Evolutionary conservation across 1,139 yeast genomes (phyloP), one percentile per base, ranked within the genome.

Genomic region (Magnusiomyces ingens): DNA sequence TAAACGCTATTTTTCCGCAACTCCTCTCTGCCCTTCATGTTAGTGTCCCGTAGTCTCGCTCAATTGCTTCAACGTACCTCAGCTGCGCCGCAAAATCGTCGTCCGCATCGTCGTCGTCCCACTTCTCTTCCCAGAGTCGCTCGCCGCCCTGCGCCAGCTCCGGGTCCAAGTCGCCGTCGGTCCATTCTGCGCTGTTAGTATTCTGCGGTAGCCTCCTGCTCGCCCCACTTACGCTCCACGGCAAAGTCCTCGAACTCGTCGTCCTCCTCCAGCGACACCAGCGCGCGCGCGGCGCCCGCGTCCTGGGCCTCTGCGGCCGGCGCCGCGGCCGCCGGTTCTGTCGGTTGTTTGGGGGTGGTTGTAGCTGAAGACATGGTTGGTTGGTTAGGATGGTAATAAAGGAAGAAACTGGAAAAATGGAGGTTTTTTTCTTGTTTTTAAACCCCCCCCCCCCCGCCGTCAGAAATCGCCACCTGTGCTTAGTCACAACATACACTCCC

Each of bases 161-260:
- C 18, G 67, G 75, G n/a, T 78, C 65, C 11, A 79, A 67, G 45
- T 78, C 77, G 43, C 72, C 71, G 42, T 73, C 76, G 32, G 75
- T 71, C 85, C 85, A 81, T 57, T 78, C 79, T 71, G 56, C 13
- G 10, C 13, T 35, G 26, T 47, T 22, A 48, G 19, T n/a, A 18
- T 15, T 13, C 5, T n/a, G 15, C 10, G 26, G n/a, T 8, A 6
- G n/a, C 8, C 10, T 22, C 65, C n/a, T n/a, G n/a, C n/a, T n/a
- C n/a, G n/a, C n/a, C n/a, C 67, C 68, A 67, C 86, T 74, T 74
- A 70, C 85, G 80, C 63, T 88, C 96, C 52, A 82, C 90, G 2
- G 96, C 96, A 70, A 90, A 90, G 66, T 90, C 97, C 73, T 90
- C 97, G 68, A 90, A 90, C 69, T 89, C 96, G 67, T 90, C 96